Evolutionary conservation across 129 eudicot genomes (phyloP).

Genomic region (Glebionis coronaria): DNA sequence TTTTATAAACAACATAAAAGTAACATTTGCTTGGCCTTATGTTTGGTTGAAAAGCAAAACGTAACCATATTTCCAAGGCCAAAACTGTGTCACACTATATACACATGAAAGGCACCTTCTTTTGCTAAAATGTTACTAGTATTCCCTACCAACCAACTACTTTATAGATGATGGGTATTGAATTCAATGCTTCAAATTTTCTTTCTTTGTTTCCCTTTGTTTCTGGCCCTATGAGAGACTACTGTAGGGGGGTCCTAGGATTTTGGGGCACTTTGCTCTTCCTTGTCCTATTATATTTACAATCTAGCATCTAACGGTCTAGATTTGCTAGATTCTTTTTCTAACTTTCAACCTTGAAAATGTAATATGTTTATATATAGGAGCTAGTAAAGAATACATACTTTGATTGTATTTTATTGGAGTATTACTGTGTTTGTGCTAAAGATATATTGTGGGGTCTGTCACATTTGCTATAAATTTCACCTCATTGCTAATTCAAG

Average conservation of each 20-base stretch:
- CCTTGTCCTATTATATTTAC: conserved; percentile 30
- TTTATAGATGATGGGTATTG: conserved; percentile 30
- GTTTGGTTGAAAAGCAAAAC: conserved; percentile 22
- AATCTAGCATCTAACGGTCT: conserved; percentile 30
- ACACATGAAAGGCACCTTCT: conserved; percentile 41
- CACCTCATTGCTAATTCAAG: conserved; percentile 19
- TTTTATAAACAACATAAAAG: conserved; percentile 2
- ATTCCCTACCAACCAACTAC: conserved; percentile 45
- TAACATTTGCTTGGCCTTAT: conserved; percentile 10
- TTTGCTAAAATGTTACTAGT: conserved; percentile 22
- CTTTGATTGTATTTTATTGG: conserved; percentile 17
- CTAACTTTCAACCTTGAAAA: neutral
- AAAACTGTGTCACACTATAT: conserved; percentile 32
- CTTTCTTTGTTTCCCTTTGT: conserved; percentile 33
- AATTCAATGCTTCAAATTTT: conserved; percentile 31
- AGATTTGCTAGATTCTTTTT: conserved; percentile 29
- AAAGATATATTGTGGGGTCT: conserved; percentile 22
- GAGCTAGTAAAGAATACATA: conserved; percentile 21
- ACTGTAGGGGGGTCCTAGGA: conserved; percentile 40
- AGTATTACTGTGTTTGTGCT: conserved; percentile 31
- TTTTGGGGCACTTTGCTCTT: conserved; percentile 33
- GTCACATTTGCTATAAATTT: neutral
- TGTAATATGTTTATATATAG: conserved; percentile 16
- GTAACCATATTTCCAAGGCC: conserved; percentile 33
- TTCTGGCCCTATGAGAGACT: conserved; percentile 22